Base-by-base conservation (phyloP, 2,329 filamentous ascomycete genomes). In the Pleurostoma richardsiae region DNA sequence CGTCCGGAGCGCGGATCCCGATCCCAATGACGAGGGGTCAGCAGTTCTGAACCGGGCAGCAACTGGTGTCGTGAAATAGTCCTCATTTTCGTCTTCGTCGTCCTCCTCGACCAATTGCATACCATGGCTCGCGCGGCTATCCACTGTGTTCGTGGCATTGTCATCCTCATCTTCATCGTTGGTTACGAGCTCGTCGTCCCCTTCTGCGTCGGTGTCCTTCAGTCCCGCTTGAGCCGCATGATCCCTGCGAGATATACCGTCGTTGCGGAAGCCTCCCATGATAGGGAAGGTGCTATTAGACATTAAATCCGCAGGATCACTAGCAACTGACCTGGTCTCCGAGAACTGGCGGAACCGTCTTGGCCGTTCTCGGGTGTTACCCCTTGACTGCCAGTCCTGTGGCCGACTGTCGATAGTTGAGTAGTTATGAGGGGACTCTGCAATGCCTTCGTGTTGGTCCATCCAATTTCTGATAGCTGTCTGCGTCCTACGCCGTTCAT, bases 401-500 rank as follows among this genome's bases (percentile, higher is more conserved):
- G 55, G 64, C 42, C 64, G 67, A 58, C 68, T 70, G 47, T 76
- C 73, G 52, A 74, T 65, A 40, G 67, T 76, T 46, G 68, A 72
- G 67, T 76, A 80, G 52, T 77, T 71, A 4, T 68, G 65, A 26
- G 72, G 63, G 3, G 70, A 70, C 49, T 63, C 66, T 30, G 64
- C 73, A 39, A 68, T 71, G 47, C 69, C 82, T 19, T 82, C 78
- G 48, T 82, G 74, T 52, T 79, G 78, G 40, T 90, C 88, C 88
- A 96, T 96, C 91, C 91, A 96, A 55, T 88, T 85, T 29, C 86
- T 84, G 44, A 96, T 90, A 1, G 89, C 88, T 49, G 85, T 90
- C 53, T 86, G 86, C 2, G 86, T 89, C 61, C 90, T 86, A 36
- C 81, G 79, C 50, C 83, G 78, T 54, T 88, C 84, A 29, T 80